Conservation (phyloP, 345 rosid species). For the Toxicodendron radicans region DNA sequence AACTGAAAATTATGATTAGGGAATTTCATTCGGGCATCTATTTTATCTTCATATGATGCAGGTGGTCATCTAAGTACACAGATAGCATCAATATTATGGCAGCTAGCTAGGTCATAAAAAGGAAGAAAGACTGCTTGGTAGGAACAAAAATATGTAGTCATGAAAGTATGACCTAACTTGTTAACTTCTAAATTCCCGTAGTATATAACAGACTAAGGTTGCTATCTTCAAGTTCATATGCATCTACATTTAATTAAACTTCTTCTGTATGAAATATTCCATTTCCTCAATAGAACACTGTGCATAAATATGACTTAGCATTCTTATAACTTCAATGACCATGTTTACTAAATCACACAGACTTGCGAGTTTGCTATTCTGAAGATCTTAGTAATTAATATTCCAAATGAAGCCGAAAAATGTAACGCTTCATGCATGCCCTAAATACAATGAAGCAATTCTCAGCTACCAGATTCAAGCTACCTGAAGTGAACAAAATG, state of each 20-base stretch:
- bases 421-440: neutral
- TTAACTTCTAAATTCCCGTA: neutral
- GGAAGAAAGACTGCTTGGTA: neutral
- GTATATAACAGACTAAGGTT: neutral
- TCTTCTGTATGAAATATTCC: neutral
- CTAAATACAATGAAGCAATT: neutral
- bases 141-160: neutral
- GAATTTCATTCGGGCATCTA: neutral
- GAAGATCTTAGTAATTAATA: neutral
- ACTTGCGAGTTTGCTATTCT: neutral
- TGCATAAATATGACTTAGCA: neutral
- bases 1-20: neutral
- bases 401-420: neutral
- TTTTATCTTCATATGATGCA: neutral
- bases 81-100: neutral
- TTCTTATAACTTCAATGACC: neutral
- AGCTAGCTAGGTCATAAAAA: constrained; percentile 2
- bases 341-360: neutral
- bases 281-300: neutral
- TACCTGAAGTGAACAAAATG: constrained; percentile 11
- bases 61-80: neutral
- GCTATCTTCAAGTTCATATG: neutral
- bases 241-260: neutral
- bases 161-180: neutral
- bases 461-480: neutral